These are phyloP conservation scores for Zelonia costaricensis DNA, from an alignment of 208 protist genomes.

Conservation along the genomic window DNA sequence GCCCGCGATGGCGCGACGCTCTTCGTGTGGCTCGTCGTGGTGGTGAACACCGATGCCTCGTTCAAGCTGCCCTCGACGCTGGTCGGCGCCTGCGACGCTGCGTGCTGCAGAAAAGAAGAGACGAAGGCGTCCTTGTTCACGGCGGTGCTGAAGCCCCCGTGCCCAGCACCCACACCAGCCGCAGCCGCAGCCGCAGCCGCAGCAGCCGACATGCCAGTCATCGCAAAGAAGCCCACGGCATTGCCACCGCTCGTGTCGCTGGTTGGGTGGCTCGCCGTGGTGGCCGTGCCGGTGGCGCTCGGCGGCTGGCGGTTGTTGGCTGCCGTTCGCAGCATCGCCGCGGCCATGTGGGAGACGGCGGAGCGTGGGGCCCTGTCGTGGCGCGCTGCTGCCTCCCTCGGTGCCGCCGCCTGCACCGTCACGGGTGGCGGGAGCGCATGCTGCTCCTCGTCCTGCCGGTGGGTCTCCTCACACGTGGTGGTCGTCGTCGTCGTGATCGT, in stretches of 20 bases:
- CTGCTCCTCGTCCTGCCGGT: constrained; percentile 12
- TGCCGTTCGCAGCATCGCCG: neutral
- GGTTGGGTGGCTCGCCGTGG: neutral
- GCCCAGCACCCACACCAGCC: neutral
- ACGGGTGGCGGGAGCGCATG: too few relatives aligned
- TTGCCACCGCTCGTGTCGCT: neutral
- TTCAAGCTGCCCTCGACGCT: constrained; percentile 24
- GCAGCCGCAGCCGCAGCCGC: neutral
- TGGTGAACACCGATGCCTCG: constrained; percentile 3
- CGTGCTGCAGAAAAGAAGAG: constrained; percentile 17
- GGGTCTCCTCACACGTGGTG: constrained; percentile 5
- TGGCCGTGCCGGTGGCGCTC: neutral
- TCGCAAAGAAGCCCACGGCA: too few relatives aligned
- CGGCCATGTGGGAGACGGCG: neutral
- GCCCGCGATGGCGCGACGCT: constrained; percentile 14
- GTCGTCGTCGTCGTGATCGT: constrained; percentile 5
- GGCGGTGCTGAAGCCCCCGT: neutral
- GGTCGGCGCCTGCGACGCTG: constrained; percentile 15
- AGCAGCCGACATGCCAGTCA: too few relatives aligned
- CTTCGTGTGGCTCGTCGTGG: constrained; percentile 4
- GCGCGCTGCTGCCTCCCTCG: too few relatives aligned
- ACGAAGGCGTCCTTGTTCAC: constrained; percentile 13
- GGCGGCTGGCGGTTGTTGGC: neutral
- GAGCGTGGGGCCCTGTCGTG: neutral
- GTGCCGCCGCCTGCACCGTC: too few relatives aligned